Conservation (phyloP, 257 asterid genomes). For the Solanum sitiens region DNA sequence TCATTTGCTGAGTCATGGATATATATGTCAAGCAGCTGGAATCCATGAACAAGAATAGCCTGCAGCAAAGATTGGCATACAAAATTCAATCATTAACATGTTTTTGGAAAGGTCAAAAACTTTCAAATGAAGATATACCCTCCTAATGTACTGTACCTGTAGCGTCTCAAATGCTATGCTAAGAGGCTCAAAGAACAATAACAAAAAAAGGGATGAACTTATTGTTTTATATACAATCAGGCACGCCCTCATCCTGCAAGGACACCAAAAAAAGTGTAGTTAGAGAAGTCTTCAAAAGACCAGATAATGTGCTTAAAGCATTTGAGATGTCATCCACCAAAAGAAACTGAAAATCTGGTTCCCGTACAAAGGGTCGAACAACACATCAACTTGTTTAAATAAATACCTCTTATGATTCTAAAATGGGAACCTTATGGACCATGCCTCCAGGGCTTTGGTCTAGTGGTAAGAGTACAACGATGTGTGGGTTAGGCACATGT, state of each 20-base stretch:
- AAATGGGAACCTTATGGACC: neutral
- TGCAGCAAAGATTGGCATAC: constrained; percentile 16
- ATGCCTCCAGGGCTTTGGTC: neutral
- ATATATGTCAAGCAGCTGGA: constrained; percentile 91
- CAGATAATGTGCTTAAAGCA: neutral
- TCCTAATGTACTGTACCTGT: constrained; percentile 42
- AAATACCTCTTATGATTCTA: neutral
- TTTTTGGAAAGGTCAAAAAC: neutral
- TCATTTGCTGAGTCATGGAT: constrained; percentile 64
- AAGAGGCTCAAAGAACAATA: constrained; percentile 87
- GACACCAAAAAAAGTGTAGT: neutral
- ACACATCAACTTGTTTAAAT: neutral
- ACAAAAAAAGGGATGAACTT: constrained; percentile 44
- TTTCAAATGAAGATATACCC: neutral
- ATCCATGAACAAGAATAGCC: constrained; percentile 95
- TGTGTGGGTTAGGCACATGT: neutral
- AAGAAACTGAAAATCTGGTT: neutral
- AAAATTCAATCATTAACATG: neutral
- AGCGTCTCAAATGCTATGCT: constrained; percentile 94
- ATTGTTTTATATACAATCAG: constrained; percentile 34
- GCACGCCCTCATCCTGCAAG: constrained; percentile 60
- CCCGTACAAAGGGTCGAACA: neutral
- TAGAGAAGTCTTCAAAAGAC: constrained; percentile 1
- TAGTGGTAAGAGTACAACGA: neutral
- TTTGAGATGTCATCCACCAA: neutral